Conservation (phyloP, 179 eudicot species). For the Actinidia arguta region DNA sequence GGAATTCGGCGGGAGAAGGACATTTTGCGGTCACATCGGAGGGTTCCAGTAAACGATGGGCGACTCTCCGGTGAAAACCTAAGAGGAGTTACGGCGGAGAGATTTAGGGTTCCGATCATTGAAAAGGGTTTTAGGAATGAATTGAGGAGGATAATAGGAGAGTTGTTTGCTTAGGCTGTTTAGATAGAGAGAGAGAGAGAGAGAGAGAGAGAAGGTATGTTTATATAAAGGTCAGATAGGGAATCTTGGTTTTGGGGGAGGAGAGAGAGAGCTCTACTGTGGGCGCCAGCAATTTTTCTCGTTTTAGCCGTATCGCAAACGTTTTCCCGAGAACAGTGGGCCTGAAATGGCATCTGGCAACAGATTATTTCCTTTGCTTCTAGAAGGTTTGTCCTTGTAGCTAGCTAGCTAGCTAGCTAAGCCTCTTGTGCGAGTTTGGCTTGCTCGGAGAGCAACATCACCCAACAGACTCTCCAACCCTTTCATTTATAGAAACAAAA, state of each 20-base stretch:
- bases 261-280: neutral
- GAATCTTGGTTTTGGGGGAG: neutral
- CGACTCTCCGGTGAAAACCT: neutral
- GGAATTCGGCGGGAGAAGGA: neutral
- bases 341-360: neutral
- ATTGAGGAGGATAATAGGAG: neutral
- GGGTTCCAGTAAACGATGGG: neutral
- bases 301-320: neutral
- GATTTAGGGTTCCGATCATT: constrained; percentile 35
- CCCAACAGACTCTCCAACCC: neutral
- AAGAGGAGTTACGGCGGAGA: constrained; percentile 11
- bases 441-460: neutral
- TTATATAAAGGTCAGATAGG: constrained; percentile 10
- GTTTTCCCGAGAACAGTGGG: neutral
- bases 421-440: neutral
- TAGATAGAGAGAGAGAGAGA: neutral
- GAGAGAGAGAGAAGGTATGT: neutral
- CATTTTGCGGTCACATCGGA: neutral
- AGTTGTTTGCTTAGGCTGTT: neutral
- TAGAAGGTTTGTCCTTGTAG: neutral
- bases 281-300: neutral
- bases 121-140: neutral
- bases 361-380: neutral
- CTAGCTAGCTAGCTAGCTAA: neutral
- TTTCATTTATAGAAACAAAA: too few species aligned